Evolutionary conservation across 495 filamentous ascomycete species (phyloP).

Genomic region (Penicillium coprophilum): DNA sequence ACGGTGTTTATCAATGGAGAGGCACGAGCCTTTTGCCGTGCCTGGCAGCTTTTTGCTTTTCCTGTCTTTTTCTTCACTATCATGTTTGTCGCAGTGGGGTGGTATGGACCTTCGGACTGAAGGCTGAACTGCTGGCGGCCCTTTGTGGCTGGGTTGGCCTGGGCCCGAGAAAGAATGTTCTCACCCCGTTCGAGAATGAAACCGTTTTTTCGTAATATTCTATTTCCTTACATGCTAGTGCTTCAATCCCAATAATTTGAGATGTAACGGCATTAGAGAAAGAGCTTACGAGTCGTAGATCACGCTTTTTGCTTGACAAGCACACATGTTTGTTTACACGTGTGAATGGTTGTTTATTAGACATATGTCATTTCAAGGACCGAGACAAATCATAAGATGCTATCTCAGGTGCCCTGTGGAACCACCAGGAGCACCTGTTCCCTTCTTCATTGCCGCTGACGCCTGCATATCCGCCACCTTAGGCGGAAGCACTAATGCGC

Average conservation of each 20-base stretch:
- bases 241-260: too few relatives aligned
- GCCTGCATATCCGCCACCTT: conserved; percentile 72
- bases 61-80: not conserved
- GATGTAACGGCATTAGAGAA: not conserved
- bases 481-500: conserved; percentile 78
- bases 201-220: not conserved
- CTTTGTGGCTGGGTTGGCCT: not conserved
- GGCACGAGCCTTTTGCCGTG: conserved; percentile 1
- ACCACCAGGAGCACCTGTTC: conserved; percentile 14
- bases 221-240: not conserved
- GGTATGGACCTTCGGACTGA: not conserved
- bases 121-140: not conserved
- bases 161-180: not conserved
- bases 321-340: not conserved
- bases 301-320: not conserved
- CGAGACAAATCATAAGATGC: not conserved
- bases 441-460: conserved; percentile 46
- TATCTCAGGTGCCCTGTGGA: conserved; percentile 7
- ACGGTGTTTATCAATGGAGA: conserved; percentile 5
- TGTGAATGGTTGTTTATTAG: not conserved
- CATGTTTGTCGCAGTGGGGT: not conserved
- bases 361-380: not conserved
- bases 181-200: not conserved
- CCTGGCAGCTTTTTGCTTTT: not conserved
- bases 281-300: not conserved